A percentile compares a stretch with the other conserved stretches of the same genome.
Evolutionary conservation across 768 basidiomycete genomes (phyloP).

Genomic region (Tephrocybe rancida): DNA sequence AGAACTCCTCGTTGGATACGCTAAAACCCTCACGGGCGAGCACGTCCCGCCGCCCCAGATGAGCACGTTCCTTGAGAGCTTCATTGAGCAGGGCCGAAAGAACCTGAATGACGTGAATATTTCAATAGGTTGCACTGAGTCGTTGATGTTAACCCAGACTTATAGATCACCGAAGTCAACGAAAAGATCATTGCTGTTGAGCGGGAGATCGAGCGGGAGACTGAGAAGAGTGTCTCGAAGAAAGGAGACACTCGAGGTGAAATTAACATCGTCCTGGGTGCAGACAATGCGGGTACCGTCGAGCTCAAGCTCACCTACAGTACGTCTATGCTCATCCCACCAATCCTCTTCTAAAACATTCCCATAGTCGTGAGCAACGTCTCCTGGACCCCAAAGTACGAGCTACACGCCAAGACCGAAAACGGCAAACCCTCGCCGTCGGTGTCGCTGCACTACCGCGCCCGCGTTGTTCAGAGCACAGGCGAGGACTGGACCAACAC

Average conservation of each 20-base stretch:
- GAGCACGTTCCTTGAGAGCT: constrained; percentile 40
- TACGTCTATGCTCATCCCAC: constrained; percentile 24
- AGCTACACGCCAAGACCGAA: constrained; percentile 54
- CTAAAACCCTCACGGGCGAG: constrained; percentile 44
- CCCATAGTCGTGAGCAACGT: constrained; percentile 51
- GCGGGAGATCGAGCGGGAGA: constrained; percentile 39
- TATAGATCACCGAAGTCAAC: constrained; percentile 33
- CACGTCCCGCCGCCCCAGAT: constrained; percentile 40
- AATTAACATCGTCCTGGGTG: constrained; percentile 44
- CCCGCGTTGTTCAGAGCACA: constrained; percentile 52
- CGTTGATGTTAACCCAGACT: not conserved
- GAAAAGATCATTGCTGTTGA: constrained; percentile 43
- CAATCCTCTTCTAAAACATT: not conserved
- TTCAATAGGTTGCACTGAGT: not conserved
- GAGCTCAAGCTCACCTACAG: constrained; percentile 57
- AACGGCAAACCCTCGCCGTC: constrained; percentile 44
- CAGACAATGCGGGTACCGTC: constrained; percentile 36
- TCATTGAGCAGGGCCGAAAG: constrained; percentile 38
- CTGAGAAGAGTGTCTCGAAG: constrained; percentile 31
- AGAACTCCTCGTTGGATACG: constrained; percentile 44
- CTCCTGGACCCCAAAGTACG: constrained; percentile 57
- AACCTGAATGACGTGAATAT: constrained; percentile 32
- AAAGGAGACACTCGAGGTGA: constrained; percentile 34
- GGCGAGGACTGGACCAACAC: constrained; percentile 64
- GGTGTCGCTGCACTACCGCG: constrained; percentile 56